Evolutionary conservation across 2,329 filamentous ascomycete genomes (phyloP), one percentile per base, ranked within the genome.

Genomic region (Ciborinia camelliae): DNA sequence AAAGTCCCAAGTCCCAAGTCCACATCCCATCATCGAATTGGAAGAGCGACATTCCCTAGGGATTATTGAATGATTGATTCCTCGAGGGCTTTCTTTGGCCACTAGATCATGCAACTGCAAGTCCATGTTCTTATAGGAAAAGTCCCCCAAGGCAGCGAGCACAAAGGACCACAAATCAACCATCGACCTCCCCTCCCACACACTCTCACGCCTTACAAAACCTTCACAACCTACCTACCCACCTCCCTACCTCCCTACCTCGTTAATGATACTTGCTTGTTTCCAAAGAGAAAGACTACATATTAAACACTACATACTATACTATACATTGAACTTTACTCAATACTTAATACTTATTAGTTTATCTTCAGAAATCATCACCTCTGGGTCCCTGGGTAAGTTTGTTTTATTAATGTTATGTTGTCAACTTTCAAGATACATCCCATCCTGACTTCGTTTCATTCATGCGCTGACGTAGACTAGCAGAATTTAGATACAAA

Each of bases 401-500:
- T 50, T 20, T 58, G 5, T 32, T 50, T 10, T n/a, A 58, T 48
- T 43, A 12, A 9, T 10, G 14, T 9, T 37, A 37, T 37, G 15
- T 54, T 39, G 35, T 20, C 52, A 48, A 43, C 35, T 28, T 39
- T 51, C 48, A 54, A 32, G 52, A 53, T 62, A 39, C 30, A 47
- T 63, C 39, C 61, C 39, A 18, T 58, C 28, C 12, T 54, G 39
- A 39, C 53, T 51, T 59, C 59, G 66, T 70, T 70, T 70, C 66
- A 70, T 64, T 67, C 70, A 65, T 70, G 52, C 45, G 69, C 73
- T 74, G 71, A 74, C 73, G 72, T 74, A 72, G 70, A 72, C 71
- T 72, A 73, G 69, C 68, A 67, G 65, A 50, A 18, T 68, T 66
- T 68, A 73, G 68, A 70, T 69, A 70, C 68, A 62, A 71, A 66